Percentiles rank a stretch among this genome's conserved stretches.
These are phyloP conservation scores for Populus hybrid DNA, from an alignment of 441 rosid species.

Conservation along the genomic window DNA sequence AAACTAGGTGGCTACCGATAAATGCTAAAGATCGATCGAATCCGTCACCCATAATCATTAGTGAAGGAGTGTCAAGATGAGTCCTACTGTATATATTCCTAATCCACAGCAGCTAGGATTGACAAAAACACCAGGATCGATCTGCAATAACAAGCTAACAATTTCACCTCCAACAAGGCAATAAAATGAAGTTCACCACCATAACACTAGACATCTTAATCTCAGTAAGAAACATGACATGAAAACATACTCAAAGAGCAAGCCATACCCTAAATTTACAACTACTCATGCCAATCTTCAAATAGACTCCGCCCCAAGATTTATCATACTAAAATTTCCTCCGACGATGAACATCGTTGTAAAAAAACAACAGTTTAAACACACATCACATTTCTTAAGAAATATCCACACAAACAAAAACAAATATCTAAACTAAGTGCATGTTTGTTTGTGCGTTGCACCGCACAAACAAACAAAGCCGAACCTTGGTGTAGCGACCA, in stretches of 20 bases:
- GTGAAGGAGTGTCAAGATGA: neutral
- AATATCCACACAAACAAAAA: too few relatives aligned
- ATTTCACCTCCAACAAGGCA: neutral
- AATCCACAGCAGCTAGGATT: too few relatives aligned
- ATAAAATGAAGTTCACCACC: neutral
- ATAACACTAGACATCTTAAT: too few relatives aligned
- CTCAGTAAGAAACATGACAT: neutral
- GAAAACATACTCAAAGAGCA: neutral
- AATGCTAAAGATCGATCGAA: too few relatives aligned
- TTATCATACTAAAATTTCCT: too few relatives aligned
- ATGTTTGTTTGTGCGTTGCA: neutral
- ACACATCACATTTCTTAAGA: too few relatives aligned
- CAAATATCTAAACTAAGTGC: neutral
- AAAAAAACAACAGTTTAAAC: neutral
- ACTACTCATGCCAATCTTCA: neutral
- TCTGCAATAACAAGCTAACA: neutral
- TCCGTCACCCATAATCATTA: too few relatives aligned
- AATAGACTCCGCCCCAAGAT: neutral
- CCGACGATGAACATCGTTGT: too few relatives aligned
- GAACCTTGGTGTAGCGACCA: too few relatives aligned
- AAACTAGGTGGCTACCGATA: too few relatives aligned
- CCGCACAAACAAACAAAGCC: neutral
- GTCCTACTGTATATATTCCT: neutral
- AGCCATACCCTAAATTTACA: neutral
- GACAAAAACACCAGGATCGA: too few relatives aligned